Conservation (phyloP, 2,329 filamentous ascomycete genomes). For the Dothidotthia symphoricarpi region DNA sequence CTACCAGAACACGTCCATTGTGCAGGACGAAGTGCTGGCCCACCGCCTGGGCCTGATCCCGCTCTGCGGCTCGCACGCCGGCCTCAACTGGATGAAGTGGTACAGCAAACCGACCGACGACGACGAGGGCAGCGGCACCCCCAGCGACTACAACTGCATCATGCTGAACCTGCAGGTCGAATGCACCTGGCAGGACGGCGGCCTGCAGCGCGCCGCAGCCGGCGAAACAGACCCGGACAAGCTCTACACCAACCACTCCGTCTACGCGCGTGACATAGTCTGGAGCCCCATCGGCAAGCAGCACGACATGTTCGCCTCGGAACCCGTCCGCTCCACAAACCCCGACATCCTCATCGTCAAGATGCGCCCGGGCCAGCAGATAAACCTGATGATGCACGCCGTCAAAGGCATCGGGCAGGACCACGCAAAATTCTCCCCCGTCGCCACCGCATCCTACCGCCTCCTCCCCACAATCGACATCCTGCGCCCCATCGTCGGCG, state of each 20-base stretch:
- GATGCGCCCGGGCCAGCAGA: slow-evolving; percentile 83
- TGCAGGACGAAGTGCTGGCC: slow-evolving; percentile 94
- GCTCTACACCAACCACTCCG: slow-evolving; percentile 79
- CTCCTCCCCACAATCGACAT: slow-evolving; percentile 88
- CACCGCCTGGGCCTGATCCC: slow-evolving; percentile 89
- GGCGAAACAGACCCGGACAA: slow-evolving; percentile 78
- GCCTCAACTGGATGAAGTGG: slow-evolving; percentile 79
- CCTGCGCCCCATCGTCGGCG: slow-evolving; percentile 75
- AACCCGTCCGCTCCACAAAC: slow-evolving; percentile 73
- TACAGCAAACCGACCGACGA: slow-evolving; percentile 66
- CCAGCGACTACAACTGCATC: slow-evolving; percentile 81
- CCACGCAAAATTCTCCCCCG: slow-evolving; percentile 95
- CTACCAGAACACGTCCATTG: slow-evolving; percentile 94
- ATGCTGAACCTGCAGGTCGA: slow-evolving; percentile 72
- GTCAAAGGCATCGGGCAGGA: slow-evolving; percentile 92
- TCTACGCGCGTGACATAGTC: slow-evolving; percentile 57
- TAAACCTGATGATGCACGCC: slow-evolving; percentile 86
- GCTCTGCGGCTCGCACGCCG: slow-evolving; percentile 74
- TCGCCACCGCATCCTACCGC: slow-evolving; percentile 90
- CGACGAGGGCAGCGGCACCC: slow-evolving; percentile 42
- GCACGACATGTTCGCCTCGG: slow-evolving; percentile 45
- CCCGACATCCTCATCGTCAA: slow-evolving; percentile 94
- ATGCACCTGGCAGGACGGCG: slow-evolving; percentile 74
- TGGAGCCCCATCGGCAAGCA: slow-evolving; percentile 71
- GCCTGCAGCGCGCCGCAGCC: slow-evolving; percentile 56